Evolutionary conservation across 768 basidiomycete genomes (phyloP), one percentile per base, ranked within the genome.

Genomic region (Phlebiopsis flavidoalba): DNA sequence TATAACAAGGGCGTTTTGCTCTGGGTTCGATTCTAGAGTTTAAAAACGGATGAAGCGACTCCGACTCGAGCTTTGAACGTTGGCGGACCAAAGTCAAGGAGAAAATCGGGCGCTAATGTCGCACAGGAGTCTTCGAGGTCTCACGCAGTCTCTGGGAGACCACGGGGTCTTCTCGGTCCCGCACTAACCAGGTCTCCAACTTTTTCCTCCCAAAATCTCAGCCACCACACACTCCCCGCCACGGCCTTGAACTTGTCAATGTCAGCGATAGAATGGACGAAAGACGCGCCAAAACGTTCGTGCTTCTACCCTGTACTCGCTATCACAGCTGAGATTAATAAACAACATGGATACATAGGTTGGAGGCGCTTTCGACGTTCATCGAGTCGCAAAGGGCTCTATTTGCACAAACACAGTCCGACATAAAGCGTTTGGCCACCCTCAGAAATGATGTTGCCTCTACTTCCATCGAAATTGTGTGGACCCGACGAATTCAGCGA

Each of bases 361-460:
- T 84, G 65, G 79, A 87, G 71, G 86, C 86, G 76, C 86, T 91
- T 65, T 80, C 83, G 66, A 74, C 74, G 52, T 91, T 85, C 72
- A 80, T 91, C 63, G 76, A 80, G 58, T 75, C 80, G 46, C 89
- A 91, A 73, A 81, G 74, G 70, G 69, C 75, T 19, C 65, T 89
- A 36, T 81, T 91, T 45, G 77, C 79, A 53, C 80, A 80, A 35
- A 86, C 87, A 31, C 80, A 83, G 63, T 72, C 79, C 64, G 88
- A 91, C 73, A 81, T 91, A 68, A 80, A 79, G 54, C 74, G 77
- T 21, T 77, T 92, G 21, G 76, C 76, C 51, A 69, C 69, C 45
- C 74, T 87, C 35, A 80, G 75, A 61, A 71, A 65, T 15, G 71
- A 80, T 46, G 74, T 77, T 1, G 61, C 75, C 19, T 65, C 64